These are phyloP conservation scores for Pterocarpus macrocarpus DNA, from an alignment of 306 rosid species.

Conservation along the genomic window DNA sequence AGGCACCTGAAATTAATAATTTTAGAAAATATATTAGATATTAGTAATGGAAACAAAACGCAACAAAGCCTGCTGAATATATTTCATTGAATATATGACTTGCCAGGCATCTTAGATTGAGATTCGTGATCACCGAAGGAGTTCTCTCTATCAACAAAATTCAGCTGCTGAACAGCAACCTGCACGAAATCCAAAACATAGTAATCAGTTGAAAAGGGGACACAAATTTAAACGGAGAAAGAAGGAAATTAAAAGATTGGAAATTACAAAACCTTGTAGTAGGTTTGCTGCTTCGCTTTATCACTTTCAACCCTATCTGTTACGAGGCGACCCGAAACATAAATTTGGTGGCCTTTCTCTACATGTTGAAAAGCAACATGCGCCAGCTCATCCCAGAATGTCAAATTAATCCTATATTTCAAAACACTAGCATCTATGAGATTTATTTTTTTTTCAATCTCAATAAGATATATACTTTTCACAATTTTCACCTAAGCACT, in stretches of 20 bases:
- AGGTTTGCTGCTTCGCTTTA: conserved; percentile 77
- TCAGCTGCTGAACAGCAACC: conserved; percentile 90
- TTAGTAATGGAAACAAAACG: background rate
- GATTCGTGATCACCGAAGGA: conserved; percentile 57
- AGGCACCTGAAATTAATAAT: conserved; percentile 57
- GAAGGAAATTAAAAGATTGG: background rate
- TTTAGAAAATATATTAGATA: too few relatives aligned
- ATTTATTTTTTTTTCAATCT: background rate
- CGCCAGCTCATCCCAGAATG: conserved; percentile 94
- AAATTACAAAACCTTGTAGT: conserved; percentile 77
- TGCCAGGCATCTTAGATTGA: conserved; percentile 58
- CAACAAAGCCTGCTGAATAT: conserved; percentile 18
- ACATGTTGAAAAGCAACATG: conserved; percentile 80
- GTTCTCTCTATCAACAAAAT: conserved; percentile 68
- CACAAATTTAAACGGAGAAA: background rate
- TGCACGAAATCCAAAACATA: conserved; percentile 44
- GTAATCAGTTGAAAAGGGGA: conserved; percentile 13
- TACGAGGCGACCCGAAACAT: conserved; percentile 80
- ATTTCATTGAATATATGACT: conserved; percentile 42
- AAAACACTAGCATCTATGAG: conserved; percentile 8
- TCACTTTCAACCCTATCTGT: conserved; percentile 71
- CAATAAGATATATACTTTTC: too few relatives aligned
- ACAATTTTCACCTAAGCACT: too few relatives aligned
- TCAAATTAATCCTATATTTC: conserved; percentile 68
- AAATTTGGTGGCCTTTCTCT: conserved; percentile 79